Evolutionary conservation across 1,139 yeast species (phyloP).

Genomic region (Candida freyschussii): DNA sequence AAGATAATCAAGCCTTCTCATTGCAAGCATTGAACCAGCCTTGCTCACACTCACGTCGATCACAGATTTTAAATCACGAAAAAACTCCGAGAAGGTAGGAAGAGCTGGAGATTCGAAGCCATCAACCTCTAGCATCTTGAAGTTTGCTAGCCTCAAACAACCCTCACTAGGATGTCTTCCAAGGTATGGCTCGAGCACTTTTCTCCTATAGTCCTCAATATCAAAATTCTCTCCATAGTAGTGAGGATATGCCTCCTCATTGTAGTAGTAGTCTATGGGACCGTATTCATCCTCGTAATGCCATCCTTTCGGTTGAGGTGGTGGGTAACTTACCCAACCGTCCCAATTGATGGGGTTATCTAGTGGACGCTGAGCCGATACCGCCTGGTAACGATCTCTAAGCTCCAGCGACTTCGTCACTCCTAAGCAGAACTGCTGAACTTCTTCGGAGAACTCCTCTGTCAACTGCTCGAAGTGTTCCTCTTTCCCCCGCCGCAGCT

Average conservation of each 20-base stretch:
- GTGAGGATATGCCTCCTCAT: constrained; percentile 17
- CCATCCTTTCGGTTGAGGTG: constrained; percentile 24
- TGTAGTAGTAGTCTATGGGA: constrained; percentile 20
- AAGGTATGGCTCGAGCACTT: constrained; percentile 8
- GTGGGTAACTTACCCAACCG: constrained; percentile 22
- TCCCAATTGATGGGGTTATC: constrained; percentile 21
- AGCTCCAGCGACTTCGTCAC: constrained; percentile 6
- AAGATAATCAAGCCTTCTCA: constrained; percentile 18
- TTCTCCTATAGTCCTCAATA: constrained; percentile 13
- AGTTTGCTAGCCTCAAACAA: constrained; percentile 2
- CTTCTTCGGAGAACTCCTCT: constrained; percentile 10
- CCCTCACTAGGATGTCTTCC: constrained; percentile 1
- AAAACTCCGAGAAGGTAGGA: constrained; percentile 18
- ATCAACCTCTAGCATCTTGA: constrained; percentile 7
- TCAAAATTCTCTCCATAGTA: constrained; percentile 24
- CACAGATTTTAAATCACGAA: constrained; percentile 18
- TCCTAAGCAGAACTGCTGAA: constrained; percentile 9
- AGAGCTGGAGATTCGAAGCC: constrained; percentile 5
- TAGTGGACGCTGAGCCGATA: constrained; percentile 19
- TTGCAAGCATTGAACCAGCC: constrained; percentile 11
- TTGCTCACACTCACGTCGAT: constrained; percentile 12
- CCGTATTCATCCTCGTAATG: constrained; percentile 27
- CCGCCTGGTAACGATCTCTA: constrained; percentile 17
- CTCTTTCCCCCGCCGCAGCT: constrained; percentile 4
- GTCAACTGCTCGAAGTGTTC: constrained; percentile 11